These are phyloP conservation scores for Suhomyces sp. DNA, from an alignment of 805 yeast species.

Conservation along the genomic window DNA sequence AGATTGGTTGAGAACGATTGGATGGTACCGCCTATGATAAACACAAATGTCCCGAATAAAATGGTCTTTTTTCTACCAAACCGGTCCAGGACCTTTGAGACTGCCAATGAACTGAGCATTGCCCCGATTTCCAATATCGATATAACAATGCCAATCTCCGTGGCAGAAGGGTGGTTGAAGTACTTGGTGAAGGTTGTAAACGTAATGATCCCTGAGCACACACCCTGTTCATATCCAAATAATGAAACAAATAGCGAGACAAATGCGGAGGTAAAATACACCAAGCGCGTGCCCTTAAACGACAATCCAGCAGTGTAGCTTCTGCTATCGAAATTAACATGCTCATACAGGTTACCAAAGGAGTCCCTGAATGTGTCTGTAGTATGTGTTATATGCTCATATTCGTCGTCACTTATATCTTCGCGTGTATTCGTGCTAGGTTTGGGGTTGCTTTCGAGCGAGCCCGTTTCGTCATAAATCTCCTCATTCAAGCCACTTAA, in stretches of 20 bases:
- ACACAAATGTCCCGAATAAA: slow-evolving; percentile 71
- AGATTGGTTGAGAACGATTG: slow-evolving; percentile 63
- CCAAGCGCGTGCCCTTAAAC: slow-evolving; percentile 40
- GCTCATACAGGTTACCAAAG: slow-evolving; percentile 34
- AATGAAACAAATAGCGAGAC: slow-evolving; percentile 43
- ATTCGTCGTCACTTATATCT: slow-evolving; percentile 1
- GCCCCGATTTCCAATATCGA: slow-evolving; percentile 91
- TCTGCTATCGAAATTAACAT: slow-evolving; percentile 36
- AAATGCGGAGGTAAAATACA: slow-evolving; percentile 44
- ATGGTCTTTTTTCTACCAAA: slow-evolving; percentile 80
- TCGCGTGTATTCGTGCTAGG: neutral
- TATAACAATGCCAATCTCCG: slow-evolving; percentile 80
- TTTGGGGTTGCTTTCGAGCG: slow-evolving; percentile 3
- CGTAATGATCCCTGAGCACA: slow-evolving; percentile 82
- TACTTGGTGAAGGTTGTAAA: slow-evolving; percentile 66
- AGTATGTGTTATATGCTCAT: neutral
- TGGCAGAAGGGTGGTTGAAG: slow-evolving; percentile 70
- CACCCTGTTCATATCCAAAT: slow-evolving; percentile 61
- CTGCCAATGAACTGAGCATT: slow-evolving; percentile 68
- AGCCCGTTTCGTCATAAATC: neutral
- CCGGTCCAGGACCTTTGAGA: slow-evolving; percentile 73
- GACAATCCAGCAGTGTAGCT: slow-evolving; percentile 27
- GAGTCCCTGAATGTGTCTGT: slow-evolving; percentile 17
- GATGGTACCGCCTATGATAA: slow-evolving; percentile 73
- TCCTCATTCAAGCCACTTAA: neutral